Conservation (phyloP, 108 stramenopile species). For the Tribonema minus region DNA sequence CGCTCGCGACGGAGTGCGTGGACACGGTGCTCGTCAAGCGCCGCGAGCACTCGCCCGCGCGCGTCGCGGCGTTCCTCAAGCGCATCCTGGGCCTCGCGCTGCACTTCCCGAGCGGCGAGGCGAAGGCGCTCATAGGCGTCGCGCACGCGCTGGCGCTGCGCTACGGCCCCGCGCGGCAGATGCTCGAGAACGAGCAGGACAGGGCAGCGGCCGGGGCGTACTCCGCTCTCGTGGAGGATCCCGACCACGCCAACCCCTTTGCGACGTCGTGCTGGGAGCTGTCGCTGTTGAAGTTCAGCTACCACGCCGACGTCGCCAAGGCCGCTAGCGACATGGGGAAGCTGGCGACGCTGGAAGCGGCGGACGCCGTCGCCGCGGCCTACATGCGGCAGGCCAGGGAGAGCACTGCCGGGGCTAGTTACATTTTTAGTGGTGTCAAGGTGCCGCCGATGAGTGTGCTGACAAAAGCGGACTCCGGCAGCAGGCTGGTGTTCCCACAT, state of each 20-base stretch:
- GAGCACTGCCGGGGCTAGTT: background rate
- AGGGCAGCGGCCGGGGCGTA: conserved; percentile 34
- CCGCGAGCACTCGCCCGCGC: conserved; percentile 42
- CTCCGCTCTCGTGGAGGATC: conserved; percentile 11
- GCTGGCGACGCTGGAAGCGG: background rate
- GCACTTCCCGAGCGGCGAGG: conserved; percentile 18
- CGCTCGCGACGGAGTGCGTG: conserved; percentile 35
- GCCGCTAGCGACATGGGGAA: background rate
- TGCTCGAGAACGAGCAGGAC: conserved; percentile 47
- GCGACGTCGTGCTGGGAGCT: conserved; percentile 44
- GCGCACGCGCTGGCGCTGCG: conserved; percentile 35
- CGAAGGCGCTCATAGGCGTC: conserved; percentile 5
- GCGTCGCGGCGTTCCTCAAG: conserved; percentile 39
- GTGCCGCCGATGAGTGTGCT: no score
- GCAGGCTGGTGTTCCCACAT: background rate
- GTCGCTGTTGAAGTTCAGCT: conserved; percentile 26
- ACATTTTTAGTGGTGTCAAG: background rate
- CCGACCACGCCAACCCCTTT: conserved; percentile 44
- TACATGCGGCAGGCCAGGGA: background rate
- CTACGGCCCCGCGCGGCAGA: conserved; percentile 33
- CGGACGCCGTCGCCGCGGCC: background rate
- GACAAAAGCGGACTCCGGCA: no score
- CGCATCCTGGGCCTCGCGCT: conserved; percentile 37
- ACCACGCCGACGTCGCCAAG: background rate
- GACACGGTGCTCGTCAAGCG: conserved; percentile 29